Conservation (phyloP, 2,329 filamentous ascomycete species). For the Emericellopsis atlantica region DNA sequence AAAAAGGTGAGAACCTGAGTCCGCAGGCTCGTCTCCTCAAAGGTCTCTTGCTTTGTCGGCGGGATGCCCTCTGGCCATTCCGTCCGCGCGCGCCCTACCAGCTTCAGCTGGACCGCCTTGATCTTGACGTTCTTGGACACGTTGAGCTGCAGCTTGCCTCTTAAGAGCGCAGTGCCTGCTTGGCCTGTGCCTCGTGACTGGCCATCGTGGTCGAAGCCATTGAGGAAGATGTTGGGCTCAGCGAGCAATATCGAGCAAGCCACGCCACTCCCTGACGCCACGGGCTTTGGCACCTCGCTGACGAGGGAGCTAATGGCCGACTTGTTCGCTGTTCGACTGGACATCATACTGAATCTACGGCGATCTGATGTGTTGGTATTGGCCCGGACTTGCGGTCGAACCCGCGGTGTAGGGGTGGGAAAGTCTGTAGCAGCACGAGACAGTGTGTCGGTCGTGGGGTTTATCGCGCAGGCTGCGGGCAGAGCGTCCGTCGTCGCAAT, state of each 20-base stretch:
- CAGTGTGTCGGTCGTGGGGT: neutral
- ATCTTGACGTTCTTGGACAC: constrained; percentile 87
- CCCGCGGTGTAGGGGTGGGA: neutral
- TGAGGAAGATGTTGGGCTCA: constrained; percentile 69
- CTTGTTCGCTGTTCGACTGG: constrained; percentile 38
- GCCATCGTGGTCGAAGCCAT: constrained; percentile 64
- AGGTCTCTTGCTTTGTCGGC: constrained; percentile 69
- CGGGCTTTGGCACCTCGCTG: constrained; percentile 53
- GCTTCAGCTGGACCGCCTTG: constrained; percentile 78
- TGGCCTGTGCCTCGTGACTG: constrained; percentile 33
- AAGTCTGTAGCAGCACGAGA: neutral
- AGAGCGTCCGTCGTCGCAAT: neutral
- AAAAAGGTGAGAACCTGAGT: constrained; percentile 89
- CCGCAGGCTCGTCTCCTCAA: constrained; percentile 74
- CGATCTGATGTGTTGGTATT: constrained; percentile 3
- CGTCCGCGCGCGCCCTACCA: constrained; percentile 74
- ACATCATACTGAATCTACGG: constrained; percentile 37
- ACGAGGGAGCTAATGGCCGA: constrained; percentile 35
- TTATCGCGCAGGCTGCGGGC: neutral
- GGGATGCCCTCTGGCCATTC: constrained; percentile 97
- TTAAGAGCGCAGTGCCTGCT: constrained; percentile 70
- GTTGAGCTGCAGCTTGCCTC: constrained; percentile 70
- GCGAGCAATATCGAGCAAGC: constrained; percentile 62
- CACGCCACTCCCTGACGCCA: constrained; percentile 68
- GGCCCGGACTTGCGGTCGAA: neutral